Conservation (phyloP, 306 rosid species). For the Coriaria nepalensis region DNA sequence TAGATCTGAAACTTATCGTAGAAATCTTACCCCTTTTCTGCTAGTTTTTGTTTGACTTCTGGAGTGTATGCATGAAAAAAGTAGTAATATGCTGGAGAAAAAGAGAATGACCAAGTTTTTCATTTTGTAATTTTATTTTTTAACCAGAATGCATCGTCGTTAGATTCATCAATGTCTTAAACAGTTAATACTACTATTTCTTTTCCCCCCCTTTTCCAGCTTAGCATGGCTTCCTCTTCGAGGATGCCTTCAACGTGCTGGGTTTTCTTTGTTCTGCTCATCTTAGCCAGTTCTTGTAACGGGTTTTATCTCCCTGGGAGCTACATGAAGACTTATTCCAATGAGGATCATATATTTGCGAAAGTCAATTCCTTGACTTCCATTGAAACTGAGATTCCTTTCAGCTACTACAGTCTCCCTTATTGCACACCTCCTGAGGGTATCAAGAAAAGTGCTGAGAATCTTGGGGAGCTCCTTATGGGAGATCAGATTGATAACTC, state of each 20-base stretch:
- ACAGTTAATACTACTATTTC: too few species aligned
- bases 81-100: too few species aligned
- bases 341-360: conserved; percentile 35
- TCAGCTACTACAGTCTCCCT: conserved; percentile 79
- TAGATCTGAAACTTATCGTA: too few species aligned
- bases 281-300: conserved; percentile 21
- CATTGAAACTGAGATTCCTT: conserved; percentile 92
- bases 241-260: conserved; percentile 12
- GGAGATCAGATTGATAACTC: conserved; percentile 91
- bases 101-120: too few species aligned
- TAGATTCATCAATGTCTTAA: too few species aligned
- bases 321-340: conserved; percentile 78
- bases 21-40: too few species aligned
- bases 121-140: too few species aligned
- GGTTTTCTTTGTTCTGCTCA: conserved; percentile 15
- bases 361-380: conserved; percentile 93
- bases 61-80: too few species aligned
- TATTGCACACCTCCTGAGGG: conserved; percentile 52
- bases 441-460: conserved; percentile 80
- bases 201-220: conserved; percentile 4
- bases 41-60: too few species aligned
- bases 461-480: conserved; percentile 85
- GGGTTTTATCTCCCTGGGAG: conserved; percentile 91
- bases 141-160: too few species aligned
- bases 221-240: conserved; percentile 18